Percentiles rank a stretch among this genome's conserved stretches.
phyloP scores from a whole-genome alignment of 2,329 filamentous ascomycete genomes.

The Chaetomium sp. region DNA sequence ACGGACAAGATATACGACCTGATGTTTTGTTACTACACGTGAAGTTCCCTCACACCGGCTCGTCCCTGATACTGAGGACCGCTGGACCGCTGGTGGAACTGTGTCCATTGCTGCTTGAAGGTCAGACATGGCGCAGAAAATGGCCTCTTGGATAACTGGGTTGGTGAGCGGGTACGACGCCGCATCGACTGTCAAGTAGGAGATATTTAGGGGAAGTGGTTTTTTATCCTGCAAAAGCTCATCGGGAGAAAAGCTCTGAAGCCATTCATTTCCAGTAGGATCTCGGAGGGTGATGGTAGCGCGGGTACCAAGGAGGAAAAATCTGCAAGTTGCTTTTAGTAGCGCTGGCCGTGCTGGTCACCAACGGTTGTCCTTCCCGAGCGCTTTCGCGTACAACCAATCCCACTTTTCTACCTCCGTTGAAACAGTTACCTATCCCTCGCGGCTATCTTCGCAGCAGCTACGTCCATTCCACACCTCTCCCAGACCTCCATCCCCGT shows the following conservation, averaged over 20 bases:
- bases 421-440: constrained; percentile 17
- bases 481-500: constrained; percentile 65
- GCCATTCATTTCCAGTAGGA: background rate
- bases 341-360: background rate
- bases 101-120: constrained; percentile 13
- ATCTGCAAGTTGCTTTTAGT: background rate
- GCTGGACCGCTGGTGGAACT: constrained; percentile 15
- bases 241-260: background rate
- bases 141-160: background rate
- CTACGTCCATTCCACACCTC: constrained; percentile 42
- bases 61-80: constrained; percentile 1
- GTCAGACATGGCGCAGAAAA: no score
- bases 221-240: background rate
- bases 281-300: no score
- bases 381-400: background rate
- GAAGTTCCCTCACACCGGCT: no score
- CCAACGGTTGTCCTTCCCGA: background rate
- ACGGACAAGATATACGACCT: background rate
- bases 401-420: background rate
- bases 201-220: background rate
- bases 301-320: background rate
- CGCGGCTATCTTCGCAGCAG: background rate
- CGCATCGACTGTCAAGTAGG: background rate
- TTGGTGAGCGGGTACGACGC: background rate
- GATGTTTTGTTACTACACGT: no score